Conservation (phyloP, 2,329 filamentous ascomycete genomes). For the Pseudogymnoascus sp. region DNA sequence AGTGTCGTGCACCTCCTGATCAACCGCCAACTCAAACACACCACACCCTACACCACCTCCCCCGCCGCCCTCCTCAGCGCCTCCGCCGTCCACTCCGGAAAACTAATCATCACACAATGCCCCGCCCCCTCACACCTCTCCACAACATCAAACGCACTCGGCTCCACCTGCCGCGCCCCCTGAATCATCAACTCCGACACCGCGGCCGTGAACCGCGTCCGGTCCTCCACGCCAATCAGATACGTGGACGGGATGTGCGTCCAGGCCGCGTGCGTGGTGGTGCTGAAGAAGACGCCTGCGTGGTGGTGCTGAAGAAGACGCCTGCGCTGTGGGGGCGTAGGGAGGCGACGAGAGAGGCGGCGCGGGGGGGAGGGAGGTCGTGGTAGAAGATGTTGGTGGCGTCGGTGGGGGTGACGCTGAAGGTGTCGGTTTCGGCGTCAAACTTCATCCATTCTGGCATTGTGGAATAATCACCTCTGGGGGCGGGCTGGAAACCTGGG, state of each 20-base stretch:
- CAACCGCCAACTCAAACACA: too few species aligned
- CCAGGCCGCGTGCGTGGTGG: slow-evolving; percentile 7
- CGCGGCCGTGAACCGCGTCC: not conserved
- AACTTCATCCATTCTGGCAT: not conserved
- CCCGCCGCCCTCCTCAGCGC: not conserved
- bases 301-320: slow-evolving; percentile 8
- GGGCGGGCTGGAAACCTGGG: not conserved
- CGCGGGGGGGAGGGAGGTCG: not conserved
- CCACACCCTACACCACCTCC: not conserved
- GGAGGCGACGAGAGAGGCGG: not conserved
- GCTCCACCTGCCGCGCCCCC: slow-evolving; percentile 17
- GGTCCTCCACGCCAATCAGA: not conserved
- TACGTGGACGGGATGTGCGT: slow-evolving; percentile 9
- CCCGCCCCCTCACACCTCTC: slow-evolving; percentile 20
- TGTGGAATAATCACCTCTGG: not conserved
- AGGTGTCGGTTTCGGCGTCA: not conserved
- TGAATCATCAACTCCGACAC: slow-evolving; percentile 18
- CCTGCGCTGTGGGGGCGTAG: not conserved
- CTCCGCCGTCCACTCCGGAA: slow-evolving; percentile 17
- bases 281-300: slow-evolving; percentile 7
- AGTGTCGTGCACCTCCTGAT: not conserved
- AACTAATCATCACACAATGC: slow-evolving; percentile 16
- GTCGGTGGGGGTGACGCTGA: not conserved
- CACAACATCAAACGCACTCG: slow-evolving; percentile 19
- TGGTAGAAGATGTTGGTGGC: not conserved